Evolutionary conservation across 345 rosid species (phyloP), one percentile per base, ranked within the genome.

Genomic region (Adansonia digitata): DNA sequence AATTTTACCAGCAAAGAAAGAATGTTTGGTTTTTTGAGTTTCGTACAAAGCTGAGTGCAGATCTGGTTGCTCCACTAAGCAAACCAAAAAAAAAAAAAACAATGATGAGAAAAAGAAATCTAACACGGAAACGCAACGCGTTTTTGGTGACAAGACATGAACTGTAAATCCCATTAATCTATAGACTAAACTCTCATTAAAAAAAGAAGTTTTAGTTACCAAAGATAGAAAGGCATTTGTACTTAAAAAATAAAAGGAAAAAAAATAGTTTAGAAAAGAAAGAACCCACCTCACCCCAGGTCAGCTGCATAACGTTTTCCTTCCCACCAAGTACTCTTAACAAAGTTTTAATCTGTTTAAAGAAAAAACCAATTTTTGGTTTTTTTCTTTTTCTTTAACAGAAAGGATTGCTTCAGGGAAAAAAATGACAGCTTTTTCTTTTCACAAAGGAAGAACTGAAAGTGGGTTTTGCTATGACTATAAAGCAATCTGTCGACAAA

Each of bases 61-160:
- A 86, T 92, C 94, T 82, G 88, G 81, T 65, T 20, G 77, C 61
- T 55, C 72, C 79, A 71, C 59, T 35, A 76, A 77, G 79, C 76
- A 81, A 75, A 60, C 39, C 69, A 65, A 40, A 71, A n/a, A n/a
- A n/a, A n/a, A n/a, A n/a, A n/a, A n/a, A n/a, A 78, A 26, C 72
- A 75, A 72, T 18, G 37, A 60, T 67, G 24, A 66, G 51, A 66
- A 20, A n/a, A 68, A 74, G 34, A 69, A 61, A 71, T 79, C 72
- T 63, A 84, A 80, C 86, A 75, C 77, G 85, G 81, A 76, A 79
- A 75, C 22, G 77, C 76, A 88, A 92, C 92, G 92, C 91, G 92
- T 83, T 76, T 63, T 86, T 75, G 84, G 74, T 84, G 85, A 82
- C 78, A 69, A 71, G 76, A 80, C 73, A 77, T 88, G 85, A 87